Conservation (phyloP, 129 eudicot species). For the Oenanthe sinensis region DNA sequence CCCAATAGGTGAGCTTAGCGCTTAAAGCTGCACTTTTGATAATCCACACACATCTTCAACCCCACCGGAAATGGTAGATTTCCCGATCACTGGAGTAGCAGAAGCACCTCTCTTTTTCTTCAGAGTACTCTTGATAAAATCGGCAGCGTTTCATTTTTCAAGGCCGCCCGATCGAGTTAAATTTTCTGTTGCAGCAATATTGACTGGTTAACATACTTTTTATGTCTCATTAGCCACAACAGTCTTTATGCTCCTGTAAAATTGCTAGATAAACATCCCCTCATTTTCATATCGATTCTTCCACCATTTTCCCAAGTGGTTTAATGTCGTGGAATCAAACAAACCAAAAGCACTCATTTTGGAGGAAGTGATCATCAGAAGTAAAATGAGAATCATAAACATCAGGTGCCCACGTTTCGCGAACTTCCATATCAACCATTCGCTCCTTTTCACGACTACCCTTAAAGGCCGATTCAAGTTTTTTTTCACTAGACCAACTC, state of each 20-base stretch:
- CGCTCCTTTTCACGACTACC: slow-evolving; percentile 36
- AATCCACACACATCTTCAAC: too few species aligned
- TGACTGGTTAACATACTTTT: background rate
- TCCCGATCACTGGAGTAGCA: too few species aligned
- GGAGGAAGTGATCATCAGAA: slow-evolving; percentile 16
- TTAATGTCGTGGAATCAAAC: background rate
- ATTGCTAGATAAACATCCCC: background rate
- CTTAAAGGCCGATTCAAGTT: slow-evolving; percentile 31
- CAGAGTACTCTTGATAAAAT: too few species aligned
- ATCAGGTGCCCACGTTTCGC: slow-evolving; percentile 32
- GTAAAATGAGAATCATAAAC: slow-evolving; percentile 32
- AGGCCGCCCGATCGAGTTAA: too few species aligned
- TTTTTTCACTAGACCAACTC: slow-evolving; percentile 8
- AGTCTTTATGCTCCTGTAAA: background rate
- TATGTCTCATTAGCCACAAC: background rate
- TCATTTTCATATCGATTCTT: background rate
- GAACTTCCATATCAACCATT: slow-evolving; percentile 7
- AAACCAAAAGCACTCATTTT: background rate
- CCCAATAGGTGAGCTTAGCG: too few species aligned
- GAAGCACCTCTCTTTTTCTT: too few species aligned
- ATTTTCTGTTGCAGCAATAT: background rate
- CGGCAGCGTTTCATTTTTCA: too few species aligned
- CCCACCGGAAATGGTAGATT: too few species aligned
- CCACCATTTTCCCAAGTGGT: background rate
- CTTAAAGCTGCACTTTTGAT: too few species aligned